Base-by-base conservation (phyloP, 2,329 filamentous ascomycete species). In the Pseudocercospora crystallina region DNA sequence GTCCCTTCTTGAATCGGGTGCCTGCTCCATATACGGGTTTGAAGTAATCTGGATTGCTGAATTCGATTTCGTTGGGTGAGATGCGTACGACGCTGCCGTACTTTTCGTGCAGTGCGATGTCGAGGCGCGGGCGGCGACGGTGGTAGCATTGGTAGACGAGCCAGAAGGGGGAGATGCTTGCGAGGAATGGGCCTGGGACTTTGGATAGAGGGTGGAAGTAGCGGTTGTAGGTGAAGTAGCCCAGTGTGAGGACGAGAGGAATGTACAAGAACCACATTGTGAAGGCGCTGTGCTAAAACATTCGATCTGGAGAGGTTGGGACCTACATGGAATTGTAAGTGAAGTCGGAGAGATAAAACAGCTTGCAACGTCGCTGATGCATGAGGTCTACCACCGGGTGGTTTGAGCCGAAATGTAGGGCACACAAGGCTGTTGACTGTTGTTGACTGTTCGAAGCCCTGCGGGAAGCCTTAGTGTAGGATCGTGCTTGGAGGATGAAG, bases 1-100 rank as follows among this genome's bases (percentile, higher is more conserved):
- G 53, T 1, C 63, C 67, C 52, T 77, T 77, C 3, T 65, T 53
- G 42, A 73, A 76, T 5, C 68, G 69, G 17, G 69, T 67, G 1
- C 72, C 72, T 5, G 72, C 66, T 2, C 63, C 65, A 36, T 69
- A 69, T 20, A 69, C 68, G 5, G 49, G 58, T 33, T 65, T 65
- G 46, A 68, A 64, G 15, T 62, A 62, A 8, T 75, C 71, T n/a
- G 61, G 69, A 4, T 69, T 68, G 44, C 66, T 74, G 60, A 75
- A 74, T 1, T 72, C 74, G 55, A 38, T 14, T 55, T 68, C 65
- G 39, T 65, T 65, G 2, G 66, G 66, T 2, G 57, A 64, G 11
- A 55, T 66, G 8, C 66, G 58, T 12, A 71, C 65, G 11, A 70
- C 56, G 8, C 47, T 50, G 12, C 66, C 66, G 41, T 65, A 50